Base-by-base conservation (phyloP, 345 rosid species). In the Populus alba region DNA sequence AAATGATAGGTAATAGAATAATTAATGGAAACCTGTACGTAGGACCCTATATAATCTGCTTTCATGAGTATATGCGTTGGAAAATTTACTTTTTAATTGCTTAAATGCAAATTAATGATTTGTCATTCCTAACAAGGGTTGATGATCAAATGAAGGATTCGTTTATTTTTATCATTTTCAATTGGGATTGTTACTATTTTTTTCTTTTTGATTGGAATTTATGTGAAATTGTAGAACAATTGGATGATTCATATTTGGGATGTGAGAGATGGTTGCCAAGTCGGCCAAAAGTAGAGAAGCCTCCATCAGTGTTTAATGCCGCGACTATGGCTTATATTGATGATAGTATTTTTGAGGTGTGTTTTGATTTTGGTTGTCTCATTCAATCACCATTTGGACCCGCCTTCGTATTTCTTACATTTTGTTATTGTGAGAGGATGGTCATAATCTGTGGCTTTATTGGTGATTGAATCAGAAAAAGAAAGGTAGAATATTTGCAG, bases 331-430 rank as follows among this genome's bases (percentile, higher is more conserved):
- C 91, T 16, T 86, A 85, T 57, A 76, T 88, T 11, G 97, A 97
- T 68, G 97, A 95, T 82, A 86, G 96, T 55, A 86, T 93, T 71
- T 93, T 88, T 25, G 96, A 95, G 96, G 99, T 93, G 37, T 18
- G 80, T 73, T 27, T 3, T 80, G 55, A 22, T 17, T 38, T 37
- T 71, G 37, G 27, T 49, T 18, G 62, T 38, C 31, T 27, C 10
- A 6, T 67, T 78, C 17, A 17, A 7, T 53, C n/a, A 63, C 72
- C 59, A 53, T 53, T 18, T 33, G 37, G 37, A 33, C 4, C 37
- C 37, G 0, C 37, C 37, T 33, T 33, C 37, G 37, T 33, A 33
- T 4, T 33, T 53, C 18, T 53, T 53, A 53, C 59, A 53, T 53
- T 53, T 20, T 53, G 59, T 18, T 53, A 53, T 53, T 18, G 59